phyloP scores from a whole-genome alignment of 495 filamentous ascomycete genomes.

The Monascus purpureus region DNA sequence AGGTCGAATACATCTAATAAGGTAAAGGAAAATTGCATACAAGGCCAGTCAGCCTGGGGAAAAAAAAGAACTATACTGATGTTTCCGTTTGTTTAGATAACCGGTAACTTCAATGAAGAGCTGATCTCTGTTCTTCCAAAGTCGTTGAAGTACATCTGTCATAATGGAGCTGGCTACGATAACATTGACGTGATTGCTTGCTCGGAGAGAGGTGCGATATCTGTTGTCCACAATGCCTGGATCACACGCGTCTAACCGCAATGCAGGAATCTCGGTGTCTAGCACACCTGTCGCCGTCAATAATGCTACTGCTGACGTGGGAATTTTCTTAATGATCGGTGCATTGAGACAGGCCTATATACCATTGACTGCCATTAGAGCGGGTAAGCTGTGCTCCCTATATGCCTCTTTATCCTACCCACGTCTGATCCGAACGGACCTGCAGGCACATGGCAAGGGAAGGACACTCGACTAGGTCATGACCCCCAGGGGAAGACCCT shows the following conservation, averaged over 20 bases:
- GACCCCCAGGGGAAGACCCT: conserved; percentile 60
- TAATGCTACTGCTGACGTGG: conserved; percentile 56
- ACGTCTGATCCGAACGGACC: too few relatives aligned
- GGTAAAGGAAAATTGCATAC: conserved; percentile 15
- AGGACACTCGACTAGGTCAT: conserved; percentile 37
- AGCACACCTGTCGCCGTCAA: conserved; percentile 57
- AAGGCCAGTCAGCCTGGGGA: not conserved
- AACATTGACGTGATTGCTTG: conserved; percentile 64
- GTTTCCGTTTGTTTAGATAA: conserved; percentile 25
- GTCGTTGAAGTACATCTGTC: conserved; percentile 63
- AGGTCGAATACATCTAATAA: conserved; percentile 45
- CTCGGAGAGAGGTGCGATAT: conserved; percentile 31
- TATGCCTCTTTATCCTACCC: too few relatives aligned
- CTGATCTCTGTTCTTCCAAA: conserved; percentile 45
- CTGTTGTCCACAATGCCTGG: not conserved
- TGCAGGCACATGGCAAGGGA: conserved; percentile 36
- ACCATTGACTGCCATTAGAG: conserved; percentile 44
- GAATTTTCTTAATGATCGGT: conserved; percentile 58
- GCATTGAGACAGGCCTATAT: conserved; percentile 53
- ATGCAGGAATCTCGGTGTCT: conserved; percentile 44
- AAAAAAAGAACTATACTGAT: not conserved
- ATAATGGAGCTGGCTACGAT: conserved; percentile 81
- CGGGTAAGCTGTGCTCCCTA: conserved; percentile 26
- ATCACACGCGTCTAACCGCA: not conserved
- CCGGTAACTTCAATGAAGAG: conserved; percentile 45